phyloP scores from a whole-genome alignment of 1,139 yeast species.

The Waltiozyma sp. region DNA sequence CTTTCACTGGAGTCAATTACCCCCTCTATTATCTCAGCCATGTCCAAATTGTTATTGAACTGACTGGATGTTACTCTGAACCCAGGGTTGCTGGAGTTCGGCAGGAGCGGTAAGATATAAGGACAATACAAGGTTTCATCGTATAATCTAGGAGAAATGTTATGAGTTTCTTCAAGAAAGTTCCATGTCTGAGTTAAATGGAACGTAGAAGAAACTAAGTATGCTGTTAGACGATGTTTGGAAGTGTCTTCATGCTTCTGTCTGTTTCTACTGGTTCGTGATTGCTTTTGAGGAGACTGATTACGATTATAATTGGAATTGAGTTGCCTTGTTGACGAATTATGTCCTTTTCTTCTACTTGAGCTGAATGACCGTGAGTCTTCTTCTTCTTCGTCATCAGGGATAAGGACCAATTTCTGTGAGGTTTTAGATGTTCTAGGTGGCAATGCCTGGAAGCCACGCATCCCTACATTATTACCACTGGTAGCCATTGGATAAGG shows the following conservation, averaged over 20 bases:
- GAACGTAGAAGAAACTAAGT: slow-evolving; percentile 76
- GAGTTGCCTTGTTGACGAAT: too few relatives aligned
- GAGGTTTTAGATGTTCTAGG: slow-evolving; percentile 81
- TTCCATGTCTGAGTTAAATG: slow-evolving; percentile 51
- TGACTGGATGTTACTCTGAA: slow-evolving; percentile 74
- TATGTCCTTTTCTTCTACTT: not conserved
- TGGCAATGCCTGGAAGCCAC: slow-evolving; percentile 59
- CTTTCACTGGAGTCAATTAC: slow-evolving; percentile 73
- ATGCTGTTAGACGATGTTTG: slow-evolving; percentile 45
- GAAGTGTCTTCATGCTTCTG: not conserved
- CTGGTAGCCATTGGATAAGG: slow-evolving; percentile 1
- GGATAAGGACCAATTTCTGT: slow-evolving; percentile 77
- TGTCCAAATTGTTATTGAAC: slow-evolving; percentile 46
- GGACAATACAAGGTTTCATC: slow-evolving; percentile 91
- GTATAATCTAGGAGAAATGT: slow-evolving; percentile 74
- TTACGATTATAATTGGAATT: not conserved
- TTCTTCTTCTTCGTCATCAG: slow-evolving; percentile 37
- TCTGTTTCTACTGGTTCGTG: not conserved
- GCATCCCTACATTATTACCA: slow-evolving; percentile 30
- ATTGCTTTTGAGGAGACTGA: not conserved
- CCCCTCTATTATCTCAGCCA: slow-evolving; percentile 61
- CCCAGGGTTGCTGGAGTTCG: slow-evolving; percentile 40
- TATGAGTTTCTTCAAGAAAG: slow-evolving; percentile 60
- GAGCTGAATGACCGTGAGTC: not conserved
- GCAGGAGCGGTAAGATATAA: slow-evolving; percentile 68